phyloP scores from a whole-genome alignment of 306 rosid species.

The Dalbergia cochinchinensis region DNA sequence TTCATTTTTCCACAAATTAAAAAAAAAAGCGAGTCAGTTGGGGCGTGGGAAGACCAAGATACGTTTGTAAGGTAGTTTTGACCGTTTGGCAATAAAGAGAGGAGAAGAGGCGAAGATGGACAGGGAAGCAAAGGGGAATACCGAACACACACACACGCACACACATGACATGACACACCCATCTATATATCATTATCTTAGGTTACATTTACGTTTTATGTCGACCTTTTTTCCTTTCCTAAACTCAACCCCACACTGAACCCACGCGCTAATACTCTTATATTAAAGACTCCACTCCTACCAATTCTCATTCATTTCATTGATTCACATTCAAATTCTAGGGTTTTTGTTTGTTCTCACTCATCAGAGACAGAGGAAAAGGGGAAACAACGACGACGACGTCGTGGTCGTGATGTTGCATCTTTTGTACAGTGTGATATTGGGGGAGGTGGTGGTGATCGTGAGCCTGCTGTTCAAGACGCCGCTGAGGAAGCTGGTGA shows the following conservation, averaged over 20 bases:
- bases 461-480: constrained; percentile 65
- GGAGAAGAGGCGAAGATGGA: neutral
- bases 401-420: constrained; percentile 57
- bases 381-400: neutral
- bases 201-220: constrained; percentile 1
- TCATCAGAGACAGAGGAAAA: no score
- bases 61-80: neutral
- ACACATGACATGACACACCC: neutral
- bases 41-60: neutral
- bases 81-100: constrained; percentile 2
- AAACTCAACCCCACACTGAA: constrained; percentile 35
- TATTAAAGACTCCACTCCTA: neutral
- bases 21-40: neutral
- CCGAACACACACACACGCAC: neutral
- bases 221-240: constrained; percentile 24
- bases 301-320: neutral
- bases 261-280: constrained; percentile 40
- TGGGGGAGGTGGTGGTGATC: constrained; percentile 62
- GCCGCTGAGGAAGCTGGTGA: constrained; percentile 74
- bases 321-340: constrained; percentile 1
- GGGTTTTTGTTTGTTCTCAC: constrained; percentile 12
- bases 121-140: neutral
- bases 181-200: neutral
- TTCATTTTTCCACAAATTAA: no score
- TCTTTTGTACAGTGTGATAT: constrained; percentile 62